These are phyloP conservation scores for Pilaira anomala DNA, from an alignment of 192 early-diverging fungal genomes.

Conservation along the genomic window DNA sequence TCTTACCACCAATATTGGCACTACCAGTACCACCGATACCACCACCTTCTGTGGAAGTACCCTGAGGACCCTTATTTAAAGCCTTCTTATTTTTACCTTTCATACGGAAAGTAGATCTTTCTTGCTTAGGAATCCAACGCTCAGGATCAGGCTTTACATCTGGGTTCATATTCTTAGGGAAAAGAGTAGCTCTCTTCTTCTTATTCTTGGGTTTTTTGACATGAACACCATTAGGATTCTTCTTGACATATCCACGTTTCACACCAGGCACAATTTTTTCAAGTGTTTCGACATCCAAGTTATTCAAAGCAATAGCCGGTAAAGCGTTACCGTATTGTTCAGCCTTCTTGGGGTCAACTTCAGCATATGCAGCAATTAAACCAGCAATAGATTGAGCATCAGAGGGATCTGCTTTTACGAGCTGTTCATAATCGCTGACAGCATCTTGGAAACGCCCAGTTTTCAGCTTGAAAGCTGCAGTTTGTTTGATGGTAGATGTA, in stretches of 20 bases:
- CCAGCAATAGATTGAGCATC: conserved; percentile 65
- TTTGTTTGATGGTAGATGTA: conserved; percentile 54
- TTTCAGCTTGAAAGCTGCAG: conserved; percentile 67
- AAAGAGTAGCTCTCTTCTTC: conserved; percentile 53
- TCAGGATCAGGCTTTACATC: conserved; percentile 58
- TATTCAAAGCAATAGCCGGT: conserved; percentile 39
- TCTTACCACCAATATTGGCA: conserved; percentile 58
- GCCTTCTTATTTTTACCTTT: conserved; percentile 61
- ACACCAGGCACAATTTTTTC: conserved; percentile 54
- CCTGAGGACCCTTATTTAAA: conserved; percentile 60
- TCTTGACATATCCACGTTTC: conserved; percentile 53
- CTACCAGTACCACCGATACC: conserved; percentile 72
- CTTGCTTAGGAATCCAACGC: conserved; percentile 68
- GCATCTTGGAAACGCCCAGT: conserved; percentile 57
- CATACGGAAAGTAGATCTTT: conserved; percentile 50
- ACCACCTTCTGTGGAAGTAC: conserved; percentile 57
- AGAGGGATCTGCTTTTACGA: conserved; percentile 62
- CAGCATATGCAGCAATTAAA: conserved; percentile 61
- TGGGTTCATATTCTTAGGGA: conserved; percentile 59
- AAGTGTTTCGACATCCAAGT: conserved; percentile 52
- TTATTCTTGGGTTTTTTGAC: conserved; percentile 42
- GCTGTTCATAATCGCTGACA: conserved; percentile 63
- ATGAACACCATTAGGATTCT: conserved; percentile 32
- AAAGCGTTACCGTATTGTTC: conserved; percentile 62
- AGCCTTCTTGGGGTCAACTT: conserved; percentile 55